Evolutionary conservation across 2,329 filamentous ascomycete genomes (phyloP), one percentile per base, ranked within the genome.

Genomic region (Huntiella moniliformis): DNA sequence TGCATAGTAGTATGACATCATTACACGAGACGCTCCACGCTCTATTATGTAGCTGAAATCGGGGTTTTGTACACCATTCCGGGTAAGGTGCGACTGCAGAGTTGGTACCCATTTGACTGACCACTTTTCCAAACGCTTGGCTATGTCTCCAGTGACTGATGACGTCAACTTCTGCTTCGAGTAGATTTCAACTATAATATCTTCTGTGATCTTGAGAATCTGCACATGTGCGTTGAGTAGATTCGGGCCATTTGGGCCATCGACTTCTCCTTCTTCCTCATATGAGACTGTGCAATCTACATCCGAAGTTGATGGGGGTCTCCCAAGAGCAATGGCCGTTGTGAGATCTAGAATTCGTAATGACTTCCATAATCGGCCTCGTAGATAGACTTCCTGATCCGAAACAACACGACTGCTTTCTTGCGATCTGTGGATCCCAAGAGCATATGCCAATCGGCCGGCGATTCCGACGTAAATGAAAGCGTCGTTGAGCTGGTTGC

Each of bases 381-480:
- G 56, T 50, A 65, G 66, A 0, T 57, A 56, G 15, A 15, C 10
- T 33, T 65, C 64, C 0, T 62, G 54, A 0, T 64, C 61, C 1
- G 58, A 51, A 0, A 66, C 68, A 35, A 73, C 73, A 0, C 69
- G 62, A 0, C 63, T 61, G 50, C 73, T 73, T 16, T 73, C 67
- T 42, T 71, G 68, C 1, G 67, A 69, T 2, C 70, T 59, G 50
- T 73, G 70, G 4, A 72, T 57, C 0, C 70, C 70, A 11, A 73
- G 64, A 0, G 68, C 67, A 48, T 72, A 71, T 0, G 68, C 68
- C 0, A 69, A 67, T 2, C 70, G 61, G 0, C 65, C 68, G 0
- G 68, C 67, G 5, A 71, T 65, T 5, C 69, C 70, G 13, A 72
- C 71, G 54, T 71, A 68, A 2, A 73, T 54, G 41, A 71, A 73